Evolutionary conservation across 495 filamentous ascomycete genomes (phyloP), one percentile per base, ranked within the genome.

Genomic region (Penicillium crystallinum): DNA sequence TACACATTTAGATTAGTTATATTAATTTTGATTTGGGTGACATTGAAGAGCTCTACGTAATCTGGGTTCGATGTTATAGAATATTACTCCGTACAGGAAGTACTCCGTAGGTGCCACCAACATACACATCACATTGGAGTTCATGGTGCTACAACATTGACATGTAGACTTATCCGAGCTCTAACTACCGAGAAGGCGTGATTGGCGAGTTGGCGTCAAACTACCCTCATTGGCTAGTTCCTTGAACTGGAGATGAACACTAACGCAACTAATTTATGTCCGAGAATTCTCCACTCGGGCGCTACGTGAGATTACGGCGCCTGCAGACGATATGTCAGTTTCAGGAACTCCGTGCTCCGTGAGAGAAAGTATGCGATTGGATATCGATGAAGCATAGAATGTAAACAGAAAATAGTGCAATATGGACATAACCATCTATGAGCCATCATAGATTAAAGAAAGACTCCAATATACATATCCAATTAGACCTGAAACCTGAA

Each of bases 221-320:
- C 12, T 17, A 5, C 18, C 6, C n/a, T 27, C 10, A 47, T 37
- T 47, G 45, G 45, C 7, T 11, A 15, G 2, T 15, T 12, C 11
- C 10, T 9, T 3, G 14, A 21, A 41, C 38, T 25, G 22, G 21
- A 41, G 38, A 36, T 36, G 34, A 19, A 15, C 4, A 44, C 27
- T 44, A 44, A 25, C 17, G 41, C 41, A 31, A 18, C 41, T 44
- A 44, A 44, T 30, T n/a, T 4, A 31, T 4, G 29, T 31, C 29
- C 29, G 29, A 31, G 29, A 11, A 31, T 29, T 44, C 55, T 58
- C 59, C 59, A 62, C 59, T 30, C 22, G 17, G 49, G 58, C 58
- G 58, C 51, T 46, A 58, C 52, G 45, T 53, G 36, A 53, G 34
- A 46, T 50, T 44, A 22, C 34, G 23, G 23, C 23, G 23, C 23